Base-by-base conservation (phyloP, 192 early-diverging fungal species). In the Coemansia sp. region DNA sequence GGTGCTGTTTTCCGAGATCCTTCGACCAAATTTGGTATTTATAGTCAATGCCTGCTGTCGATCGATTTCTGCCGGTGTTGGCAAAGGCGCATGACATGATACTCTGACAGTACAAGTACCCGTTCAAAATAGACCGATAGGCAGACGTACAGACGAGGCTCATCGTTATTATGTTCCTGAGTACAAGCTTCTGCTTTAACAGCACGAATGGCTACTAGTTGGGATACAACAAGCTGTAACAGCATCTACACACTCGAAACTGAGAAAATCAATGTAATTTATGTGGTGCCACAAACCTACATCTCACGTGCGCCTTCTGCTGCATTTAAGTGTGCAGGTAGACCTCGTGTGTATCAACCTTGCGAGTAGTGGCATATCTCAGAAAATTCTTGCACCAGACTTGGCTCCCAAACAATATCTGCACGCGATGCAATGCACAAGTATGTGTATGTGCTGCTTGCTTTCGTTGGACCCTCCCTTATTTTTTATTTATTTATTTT, bases 1-100 rank as follows among this genome's bases (percentile, higher is more conserved):
- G 22, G 50, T 27, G 50, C 12, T 53, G 50, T 4, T 53, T 56
- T 56, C 53, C 27, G 53, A n/a, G 29, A 32, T 56, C 53, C 30
- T 27, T 30, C 9, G 53, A 56, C 29, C 29, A 30, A n/a, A 8
- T 47, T 30, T 13, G 29, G 53, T 56, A 56, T 56, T 56, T 56
- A n/a, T 56, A 56, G 53, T 53, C 50, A 53, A 53, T 53, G 53
- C 24, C 15, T 16, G 13, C 8, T 56, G 53, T 16, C 53, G 34
- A 56, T 56, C 53, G 29, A 56, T 56, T 20, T 47, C 45, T 47
- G 53, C 27, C 53, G 15, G 53, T 11, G 32, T 56, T 32, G 53
- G 30, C 53, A 56, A 32, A 32, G 53, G 50, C 24, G 24, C 50
- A 53, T 53, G 50, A 29, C 50, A 15, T 1, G 24, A 27, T 3